phyloP scores from a whole-genome alignment of 192 early-diverging fungal species.

The Gryganskiella cystojenkinii region DNA sequence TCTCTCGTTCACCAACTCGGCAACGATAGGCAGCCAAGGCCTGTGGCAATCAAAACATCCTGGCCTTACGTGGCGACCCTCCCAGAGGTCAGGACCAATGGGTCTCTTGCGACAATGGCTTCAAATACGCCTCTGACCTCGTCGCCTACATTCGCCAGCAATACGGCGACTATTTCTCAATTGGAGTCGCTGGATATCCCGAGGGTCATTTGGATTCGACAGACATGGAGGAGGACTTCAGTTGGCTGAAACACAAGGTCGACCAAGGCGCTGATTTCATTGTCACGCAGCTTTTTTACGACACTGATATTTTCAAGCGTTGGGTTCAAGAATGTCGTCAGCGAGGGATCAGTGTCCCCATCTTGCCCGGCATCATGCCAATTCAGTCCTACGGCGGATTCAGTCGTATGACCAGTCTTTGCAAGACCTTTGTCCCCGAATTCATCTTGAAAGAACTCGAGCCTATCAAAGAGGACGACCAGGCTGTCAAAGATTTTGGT shows the following conservation, averaged over 20 bases:
- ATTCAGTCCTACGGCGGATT: conserved; percentile 95
- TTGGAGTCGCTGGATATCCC: conserved; percentile 98
- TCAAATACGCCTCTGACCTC: conserved; percentile 87
- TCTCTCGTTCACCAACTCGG: not conserved
- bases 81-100: conserved; percentile 85
- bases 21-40: conserved; percentile 74
- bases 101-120: conserved; percentile 81
- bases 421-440: conserved; percentile 87
- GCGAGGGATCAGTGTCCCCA: conserved; percentile 78
- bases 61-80: conserved; percentile 96
- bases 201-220: conserved; percentile 91
- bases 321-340: conserved; percentile 83
- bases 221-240: conserved; percentile 79
- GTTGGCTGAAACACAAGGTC: conserved; percentile 85
- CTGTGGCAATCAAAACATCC: conserved; percentile 91
- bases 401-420: conserved; percentile 86
- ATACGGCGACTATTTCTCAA: conserved; percentile 95
- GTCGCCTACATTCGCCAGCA: conserved; percentile 88
- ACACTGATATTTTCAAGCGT: conserved; percentile 77
- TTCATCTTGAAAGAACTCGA: conserved; percentile 80
- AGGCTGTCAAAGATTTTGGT: conserved; percentile 95
- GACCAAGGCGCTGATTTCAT: conserved; percentile 95
- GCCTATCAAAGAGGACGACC: conserved; percentile 94
- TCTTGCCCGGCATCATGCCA: conserved; percentile 95
- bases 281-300: conserved; percentile 96